Percentiles rank a stretch among this genome's conserved stretches.
phyloP scores from a whole-genome alignment of 2,329 filamentous ascomycete genomes.

The Aspergillus floridensis region DNA sequence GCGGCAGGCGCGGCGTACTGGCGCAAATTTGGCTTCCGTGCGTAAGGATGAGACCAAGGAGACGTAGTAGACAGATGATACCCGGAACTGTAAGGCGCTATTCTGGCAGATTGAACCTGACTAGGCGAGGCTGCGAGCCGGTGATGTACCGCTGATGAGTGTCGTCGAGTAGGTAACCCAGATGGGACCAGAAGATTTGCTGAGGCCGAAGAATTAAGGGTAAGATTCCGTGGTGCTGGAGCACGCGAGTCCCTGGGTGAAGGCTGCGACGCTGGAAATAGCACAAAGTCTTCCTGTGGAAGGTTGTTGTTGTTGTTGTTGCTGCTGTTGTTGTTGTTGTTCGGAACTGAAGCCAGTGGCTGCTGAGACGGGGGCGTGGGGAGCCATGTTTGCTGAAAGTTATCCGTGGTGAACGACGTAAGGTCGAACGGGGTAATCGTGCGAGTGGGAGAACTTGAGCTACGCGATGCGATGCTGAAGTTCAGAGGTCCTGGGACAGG shows the following conservation, averaged over 20 bases:
- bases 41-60: conserved; percentile 36
- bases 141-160: conserved; percentile 37
- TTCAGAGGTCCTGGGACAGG: conserved; percentile 47
- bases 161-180: conserved; percentile 35
- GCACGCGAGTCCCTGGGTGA: conserved; percentile 35
- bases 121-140: conserved; percentile 35
- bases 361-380: conserved; percentile 43
- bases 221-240: conserved; percentile 34
- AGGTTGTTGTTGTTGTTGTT: conserved; percentile 32
- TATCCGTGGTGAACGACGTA: conserved; percentile 51
- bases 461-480: conserved; percentile 43
- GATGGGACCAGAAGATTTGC: conserved; percentile 34
- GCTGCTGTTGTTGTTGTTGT: conserved; percentile 28
- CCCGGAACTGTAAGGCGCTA: conserved; percentile 39
- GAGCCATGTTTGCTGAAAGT: conserved; percentile 48
- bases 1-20: conserved; percentile 40
- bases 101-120: conserved; percentile 41
- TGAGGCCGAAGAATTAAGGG: conserved; percentile 36
- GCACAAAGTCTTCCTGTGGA: conserved; percentile 45
- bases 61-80: conserved; percentile 37
- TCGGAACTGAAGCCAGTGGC: conserved; percentile 39
- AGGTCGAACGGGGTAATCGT: conserved; percentile 42
- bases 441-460: conserved; percentile 41
- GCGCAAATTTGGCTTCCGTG: conserved; percentile 31
- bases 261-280: conserved; percentile 39